Evolutionary conservation across 306 rosid genomes (phyloP).

Genomic region (Clitoria ternatea): DNA sequence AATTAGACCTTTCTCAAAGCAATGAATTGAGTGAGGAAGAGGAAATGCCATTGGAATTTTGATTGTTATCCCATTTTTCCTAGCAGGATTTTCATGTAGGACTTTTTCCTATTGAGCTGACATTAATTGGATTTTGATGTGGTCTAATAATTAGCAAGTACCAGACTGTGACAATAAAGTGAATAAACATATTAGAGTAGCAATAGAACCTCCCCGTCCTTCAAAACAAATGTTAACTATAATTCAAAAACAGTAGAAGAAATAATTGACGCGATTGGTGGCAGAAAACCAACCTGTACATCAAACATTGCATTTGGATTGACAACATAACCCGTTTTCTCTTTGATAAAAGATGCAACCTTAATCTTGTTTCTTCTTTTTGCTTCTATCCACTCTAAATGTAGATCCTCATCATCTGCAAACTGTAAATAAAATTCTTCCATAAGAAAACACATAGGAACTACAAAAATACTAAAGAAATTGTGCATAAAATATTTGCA

Average conservation of each 20-base stretch:
- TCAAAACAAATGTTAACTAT: neutral
- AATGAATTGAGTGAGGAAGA: neutral
- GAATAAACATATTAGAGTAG: too few relatives aligned
- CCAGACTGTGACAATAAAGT: too few relatives aligned
- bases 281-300: slow-evolving; percentile 60
- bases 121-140: neutral
- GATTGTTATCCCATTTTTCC: neutral
- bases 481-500: neutral
- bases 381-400: slow-evolving; percentile 72
- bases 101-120: neutral
- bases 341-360: slow-evolving; percentile 68
- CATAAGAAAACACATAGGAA: neutral
- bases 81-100: neutral
- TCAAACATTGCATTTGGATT: slow-evolving; percentile 89
- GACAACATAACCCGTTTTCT: slow-evolving; percentile 83
- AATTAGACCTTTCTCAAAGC: slow-evolving; percentile 2
- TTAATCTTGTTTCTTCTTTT: slow-evolving; percentile 77
- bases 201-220: too few relatives aligned
- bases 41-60: neutral
- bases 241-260: slow-evolving; percentile 1
- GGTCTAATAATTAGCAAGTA: neutral
- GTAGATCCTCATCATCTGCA: slow-evolving; percentile 78
- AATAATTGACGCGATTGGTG: slow-evolving; percentile 11
- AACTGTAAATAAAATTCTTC: slow-evolving; percentile 39
- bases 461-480: neutral